Evolutionary conservation across 768 basidiomycete species (phyloP).

Genomic region (Naganishia kalamii): DNA sequence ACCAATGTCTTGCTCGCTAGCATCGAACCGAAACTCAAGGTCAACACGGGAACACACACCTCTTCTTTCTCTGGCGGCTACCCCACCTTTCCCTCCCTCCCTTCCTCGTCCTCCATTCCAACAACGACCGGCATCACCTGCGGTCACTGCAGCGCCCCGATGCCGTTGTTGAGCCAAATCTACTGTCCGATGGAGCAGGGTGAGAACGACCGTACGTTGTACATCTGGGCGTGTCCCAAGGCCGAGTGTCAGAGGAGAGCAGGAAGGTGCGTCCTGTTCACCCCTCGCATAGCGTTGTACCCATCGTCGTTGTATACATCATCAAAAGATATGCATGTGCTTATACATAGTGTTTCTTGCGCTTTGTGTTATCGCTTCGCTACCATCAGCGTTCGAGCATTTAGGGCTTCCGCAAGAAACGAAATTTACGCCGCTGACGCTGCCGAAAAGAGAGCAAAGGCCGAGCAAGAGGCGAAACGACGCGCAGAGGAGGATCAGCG

Average conservation of each 20-base stretch:
- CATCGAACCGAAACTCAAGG: constrained; percentile 12
- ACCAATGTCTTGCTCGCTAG: constrained; percentile 15
- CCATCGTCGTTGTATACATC: constrained; percentile 6
- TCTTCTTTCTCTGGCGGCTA: constrained; percentile 42
- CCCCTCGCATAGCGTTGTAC: neutral
- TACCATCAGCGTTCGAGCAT: constrained; percentile 37
- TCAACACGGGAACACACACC: constrained; percentile 24
- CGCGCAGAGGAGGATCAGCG: constrained; percentile 23
- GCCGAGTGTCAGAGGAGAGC: constrained; percentile 36
- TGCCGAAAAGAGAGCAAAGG: constrained; percentile 32
- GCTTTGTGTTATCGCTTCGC: neutral
- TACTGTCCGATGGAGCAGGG: constrained; percentile 45
- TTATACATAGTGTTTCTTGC: constrained; percentile 9
- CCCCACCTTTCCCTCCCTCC: constrained; percentile 37
- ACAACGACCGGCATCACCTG: constrained; percentile 29
- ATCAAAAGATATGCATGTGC: constrained; percentile 2
- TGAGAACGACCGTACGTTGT: constrained; percentile 44
- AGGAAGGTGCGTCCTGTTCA: constrained; percentile 31
- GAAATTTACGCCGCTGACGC: constrained; percentile 43
- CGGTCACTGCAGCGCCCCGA: constrained; percentile 33
- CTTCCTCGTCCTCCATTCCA: constrained; percentile 25
- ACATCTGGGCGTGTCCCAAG: constrained; percentile 40
- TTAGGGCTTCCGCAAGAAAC: constrained; percentile 40
- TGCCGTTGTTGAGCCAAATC: constrained; percentile 43
- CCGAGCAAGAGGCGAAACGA: constrained; percentile 20